Evolutionary conservation across 2,329 filamentous ascomycete genomes (phyloP), one percentile per base, ranked within the genome.

Genomic region (Trichoderma brevicompactum): DNA sequence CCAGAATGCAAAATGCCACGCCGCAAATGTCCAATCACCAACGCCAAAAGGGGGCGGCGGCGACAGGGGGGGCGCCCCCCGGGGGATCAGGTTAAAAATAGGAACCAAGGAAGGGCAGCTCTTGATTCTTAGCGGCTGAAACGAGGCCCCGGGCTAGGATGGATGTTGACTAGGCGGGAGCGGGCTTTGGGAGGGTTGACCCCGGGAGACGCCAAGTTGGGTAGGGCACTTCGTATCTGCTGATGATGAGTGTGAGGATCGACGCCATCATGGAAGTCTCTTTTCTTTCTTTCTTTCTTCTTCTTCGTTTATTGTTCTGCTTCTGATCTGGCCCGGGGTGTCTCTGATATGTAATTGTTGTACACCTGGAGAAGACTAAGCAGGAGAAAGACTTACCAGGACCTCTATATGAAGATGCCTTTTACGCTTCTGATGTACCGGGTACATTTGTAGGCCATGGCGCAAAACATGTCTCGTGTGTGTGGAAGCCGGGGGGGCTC

Each of bases 161-260:
- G 32, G 17, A 54, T 48, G 60, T 28, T 7, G 49, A 48, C 50
- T 55, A 55, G 40, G 49, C 17, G 28, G n/a, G n/a, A n/a, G n/a
- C n/a, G n/a, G n/a, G n/a, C n/a, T n/a, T n/a, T n/a, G n/a, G n/a
- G n/a, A n/a, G n/a, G 56, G 56, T 12, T 12, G 36, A 34, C 28
- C 44, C 56, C 41, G 40, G 48, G 64, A 28, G 23, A 28, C 58
- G 56, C 64, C 41, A 55, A 48, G 32, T 50, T 61, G 56, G 41
- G 56, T 32, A 63, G 59, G 52, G 50, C 43, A 58, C 44, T 64
- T 65, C 65, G 65, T 66, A 66, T 66, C 64, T 65, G 56, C 64
- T 62, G 50, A 65, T 59, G 46, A 41, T 64, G 61, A 8, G 62
- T 40, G 58, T 49, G 62, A 64, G 52, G 63, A 65, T 65, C 54